A percentile compares a stretch with the other conserved stretches of the same genome.
phyloP scores from a whole-genome alignment of 1,284 basidiomycete species.

The Tremellales sp. region DNA sequence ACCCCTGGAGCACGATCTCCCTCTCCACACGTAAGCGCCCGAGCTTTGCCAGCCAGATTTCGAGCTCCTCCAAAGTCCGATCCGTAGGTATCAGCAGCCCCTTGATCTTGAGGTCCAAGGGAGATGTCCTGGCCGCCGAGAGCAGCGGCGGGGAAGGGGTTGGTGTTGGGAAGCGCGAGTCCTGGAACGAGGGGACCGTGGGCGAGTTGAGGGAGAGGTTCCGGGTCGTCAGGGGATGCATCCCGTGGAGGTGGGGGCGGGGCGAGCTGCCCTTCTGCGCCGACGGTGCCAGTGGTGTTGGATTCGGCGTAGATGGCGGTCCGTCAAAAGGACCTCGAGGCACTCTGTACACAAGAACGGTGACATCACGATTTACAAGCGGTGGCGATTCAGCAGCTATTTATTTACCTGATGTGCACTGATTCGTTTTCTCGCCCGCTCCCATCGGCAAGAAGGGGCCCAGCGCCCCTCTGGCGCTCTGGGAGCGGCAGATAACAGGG shows the following conservation, averaged over 20 bases:
- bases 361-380: too few relatives aligned
- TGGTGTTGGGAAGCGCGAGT: slow-evolving; percentile 1
- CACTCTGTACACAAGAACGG: too few relatives aligned
- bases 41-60: slow-evolving; percentile 36
- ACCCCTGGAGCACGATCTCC: slow-evolving; percentile 37
- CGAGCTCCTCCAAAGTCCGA: slow-evolving; percentile 34
- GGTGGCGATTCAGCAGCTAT: too few relatives aligned
- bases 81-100: slow-evolving; percentile 41
- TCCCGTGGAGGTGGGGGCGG: too few relatives aligned
- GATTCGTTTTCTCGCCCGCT: too few relatives aligned
- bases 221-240: neutral
- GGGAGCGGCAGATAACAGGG: too few relatives aligned
- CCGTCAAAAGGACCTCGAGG: slow-evolving; percentile 44
- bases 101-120: neutral
- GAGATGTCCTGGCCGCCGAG: neutral
- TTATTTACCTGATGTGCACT: too few relatives aligned
- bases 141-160: slow-evolving; percentile 6
- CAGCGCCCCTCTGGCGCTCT: too few relatives aligned
- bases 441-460: too few relatives aligned
- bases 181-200: slow-evolving; percentile 17
- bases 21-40: slow-evolving; percentile 33
- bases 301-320: slow-evolving; percentile 43
- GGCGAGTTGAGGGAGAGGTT: slow-evolving; percentile 11
- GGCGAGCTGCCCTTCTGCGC: too few relatives aligned
- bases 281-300: slow-evolving; percentile 37